Percentiles rank a stretch among this genome's conserved stretches.
Evolutionary conservation across 208 protist genomes (phyloP).

Genomic region (Acanthamoeba lenticulata): DNA sequence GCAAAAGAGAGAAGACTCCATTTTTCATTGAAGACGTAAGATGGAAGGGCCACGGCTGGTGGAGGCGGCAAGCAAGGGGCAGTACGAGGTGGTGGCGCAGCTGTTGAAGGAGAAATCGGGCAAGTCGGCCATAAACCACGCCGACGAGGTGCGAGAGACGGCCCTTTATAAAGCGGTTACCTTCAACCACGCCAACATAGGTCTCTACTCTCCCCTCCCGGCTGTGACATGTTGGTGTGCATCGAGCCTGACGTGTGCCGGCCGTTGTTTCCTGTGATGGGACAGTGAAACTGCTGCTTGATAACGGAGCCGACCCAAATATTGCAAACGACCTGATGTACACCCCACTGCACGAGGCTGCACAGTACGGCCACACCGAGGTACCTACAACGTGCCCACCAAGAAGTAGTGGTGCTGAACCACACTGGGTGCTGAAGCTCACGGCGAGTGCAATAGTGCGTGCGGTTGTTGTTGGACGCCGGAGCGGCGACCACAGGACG

Average conservation of each 20-base stretch:
- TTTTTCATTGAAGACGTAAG: too few relatives aligned
- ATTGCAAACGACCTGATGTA: conserved; percentile 35
- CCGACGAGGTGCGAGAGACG: not conserved
- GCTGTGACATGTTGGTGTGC: not conserved
- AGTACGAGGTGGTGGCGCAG: not conserved
- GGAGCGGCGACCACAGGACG: not conserved
- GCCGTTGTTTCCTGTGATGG: too few relatives aligned
- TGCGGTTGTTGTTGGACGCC: not conserved
- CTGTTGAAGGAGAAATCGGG: not conserved
- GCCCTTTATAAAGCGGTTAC: conserved; percentile 43
- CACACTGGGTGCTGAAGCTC: not conserved
- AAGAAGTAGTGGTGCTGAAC: not conserved
- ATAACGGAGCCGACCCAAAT: not conserved
- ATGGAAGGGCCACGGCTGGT: not conserved
- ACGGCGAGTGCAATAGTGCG: not conserved
- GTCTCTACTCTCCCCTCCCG: not conserved
- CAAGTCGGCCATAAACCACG: not conserved
- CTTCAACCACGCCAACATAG: not conserved
- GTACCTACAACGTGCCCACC: too few relatives aligned
- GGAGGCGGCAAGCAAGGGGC: not conserved
- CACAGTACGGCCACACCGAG: conserved; percentile 44
- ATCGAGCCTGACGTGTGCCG: too few relatives aligned
- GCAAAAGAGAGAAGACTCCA: too few relatives aligned
- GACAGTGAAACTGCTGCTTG: not conserved
- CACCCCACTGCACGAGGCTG: conserved; percentile 22